Evolutionary conservation across 129 eudicot species (phyloP).

Genomic region (Arctium lappa): DNA sequence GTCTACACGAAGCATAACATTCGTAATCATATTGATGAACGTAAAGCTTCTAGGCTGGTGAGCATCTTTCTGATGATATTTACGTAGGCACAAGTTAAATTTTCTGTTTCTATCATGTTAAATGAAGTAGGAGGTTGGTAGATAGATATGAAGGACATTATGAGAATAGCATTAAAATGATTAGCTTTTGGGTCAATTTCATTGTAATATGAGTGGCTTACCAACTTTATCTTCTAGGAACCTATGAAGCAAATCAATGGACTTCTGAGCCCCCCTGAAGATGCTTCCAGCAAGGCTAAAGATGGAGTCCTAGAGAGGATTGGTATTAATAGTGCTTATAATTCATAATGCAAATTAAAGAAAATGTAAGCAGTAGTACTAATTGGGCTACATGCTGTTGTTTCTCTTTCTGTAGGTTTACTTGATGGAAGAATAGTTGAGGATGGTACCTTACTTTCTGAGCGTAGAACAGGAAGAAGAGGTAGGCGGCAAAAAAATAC

Average conservation of each 20-base stretch:
- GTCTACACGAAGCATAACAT: constrained; percentile 15
- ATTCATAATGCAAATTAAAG: neutral
- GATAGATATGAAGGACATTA: neutral
- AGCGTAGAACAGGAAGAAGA: constrained; percentile 61
- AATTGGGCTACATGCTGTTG: neutral
- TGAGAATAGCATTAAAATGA: constrained; percentile 1
- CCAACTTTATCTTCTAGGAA: constrained; percentile 33
- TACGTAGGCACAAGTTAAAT: neutral
- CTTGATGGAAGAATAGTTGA: constrained; percentile 36
- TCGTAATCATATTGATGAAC: constrained; percentile 26
- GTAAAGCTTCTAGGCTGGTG: constrained; percentile 32
- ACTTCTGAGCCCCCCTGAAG: constrained; percentile 30
- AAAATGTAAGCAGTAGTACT: constrained; percentile 7
- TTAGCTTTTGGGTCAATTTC: constrained; percentile 4
- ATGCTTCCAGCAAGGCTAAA: constrained; percentile 20
- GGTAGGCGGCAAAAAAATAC: constrained; percentile 56
- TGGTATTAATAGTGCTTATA: constrained; percentile 25
- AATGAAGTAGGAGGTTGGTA: neutral
- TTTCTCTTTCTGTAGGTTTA: constrained; percentile 36
- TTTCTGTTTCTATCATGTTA: neutral
- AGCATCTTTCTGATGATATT: constrained; percentile 1
- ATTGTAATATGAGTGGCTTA: constrained; percentile 10
- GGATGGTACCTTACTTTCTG: constrained; percentile 42
- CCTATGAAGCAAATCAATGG: constrained; percentile 42
- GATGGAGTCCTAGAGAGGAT: constrained; percentile 34